Conservation (phyloP, 208 protist species). For the Trypanosoma conorhini region DNA sequence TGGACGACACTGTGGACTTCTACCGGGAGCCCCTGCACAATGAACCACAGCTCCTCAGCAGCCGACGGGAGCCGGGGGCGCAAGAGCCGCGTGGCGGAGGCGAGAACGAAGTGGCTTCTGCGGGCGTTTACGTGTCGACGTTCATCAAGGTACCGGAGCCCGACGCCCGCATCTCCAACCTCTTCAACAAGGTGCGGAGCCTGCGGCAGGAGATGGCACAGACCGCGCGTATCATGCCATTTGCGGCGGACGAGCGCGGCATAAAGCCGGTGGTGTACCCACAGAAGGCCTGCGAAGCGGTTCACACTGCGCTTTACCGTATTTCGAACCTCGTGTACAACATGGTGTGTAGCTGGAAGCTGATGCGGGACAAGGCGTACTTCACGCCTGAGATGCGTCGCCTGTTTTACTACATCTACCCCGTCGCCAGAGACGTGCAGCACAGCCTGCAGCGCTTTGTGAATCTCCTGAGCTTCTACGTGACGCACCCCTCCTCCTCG, state of each 20-base stretch:
- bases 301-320: constrained; percentile 69
- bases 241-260: constrained; percentile 66
- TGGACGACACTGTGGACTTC: constrained; percentile 52
- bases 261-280: constrained; percentile 62
- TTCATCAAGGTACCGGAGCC: constrained; percentile 13
- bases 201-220: constrained; percentile 34
- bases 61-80: too few relatives aligned
- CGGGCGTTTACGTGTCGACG: neutral
- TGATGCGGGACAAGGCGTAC: constrained; percentile 78
- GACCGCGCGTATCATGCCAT: constrained; percentile 53
- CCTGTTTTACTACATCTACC: constrained; percentile 65
- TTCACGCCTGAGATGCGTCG: constrained; percentile 65
- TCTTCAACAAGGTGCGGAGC: constrained; percentile 5
- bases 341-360: constrained; percentile 77
- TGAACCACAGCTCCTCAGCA: neutral
- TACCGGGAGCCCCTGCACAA: constrained; percentile 41
- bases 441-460: constrained; percentile 55
- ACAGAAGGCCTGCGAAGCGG: constrained; percentile 50
- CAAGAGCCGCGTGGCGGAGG: neutral
- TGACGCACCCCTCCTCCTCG: constrained; percentile 42
- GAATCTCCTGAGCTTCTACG: constrained; percentile 54
- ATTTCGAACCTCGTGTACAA: constrained; percentile 67
- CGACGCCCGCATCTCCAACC: constrained; percentile 1
- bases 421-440: constrained; percentile 53
- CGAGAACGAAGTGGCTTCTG: neutral